Base-by-base conservation (phyloP, 2,329 filamentous ascomycete genomes). In the Botryosphaeria dothidea region DNA sequence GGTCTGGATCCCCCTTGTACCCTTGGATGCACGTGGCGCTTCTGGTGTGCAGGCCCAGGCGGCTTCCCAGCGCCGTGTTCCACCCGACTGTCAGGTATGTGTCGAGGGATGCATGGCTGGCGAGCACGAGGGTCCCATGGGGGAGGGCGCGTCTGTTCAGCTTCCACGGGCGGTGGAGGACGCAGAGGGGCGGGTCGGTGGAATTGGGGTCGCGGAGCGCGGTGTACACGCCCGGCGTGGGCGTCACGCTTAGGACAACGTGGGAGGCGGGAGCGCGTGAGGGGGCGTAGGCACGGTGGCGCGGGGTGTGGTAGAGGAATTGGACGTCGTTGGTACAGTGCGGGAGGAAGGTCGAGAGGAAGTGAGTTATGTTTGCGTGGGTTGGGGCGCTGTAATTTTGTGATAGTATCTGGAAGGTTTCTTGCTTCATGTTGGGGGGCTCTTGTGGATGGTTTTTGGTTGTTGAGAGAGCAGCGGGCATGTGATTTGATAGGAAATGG, bases 51-150 rank as follows among this genome's bases (percentile, higher is more conserved):
- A 80, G 67, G 3, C 72, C 74, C 9, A 79, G 66, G 3, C 72
- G 71, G 46, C 45, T 67, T 19, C 76, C 76, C 19, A 79, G 67
- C 5, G 69, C 69, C 3, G 68, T 62, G 48, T 80, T 80, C 72
- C 73, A 79, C 7, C 77, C 78, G 6, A 78, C 74, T 2, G 77
- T 79, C 41, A 79, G 66, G 11, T 74, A 64, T 64, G 79, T 76
- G 49, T 79, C 77, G 49, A 79, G 79, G 6, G 72, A 71, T 7
- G 70, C 73, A 48, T 79, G 77, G 46, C 73, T 76, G 7, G 76
- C 71, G 9, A 79, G 67, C 13, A 77, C 72, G 41, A 76, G 68
- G 1, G 71, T 70, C 21, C 70, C 71, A 57, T 66, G 69, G 48
- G 70, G 70, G 31, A 76, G 68, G 29, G 68, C 69, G 19, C 69